These are phyloP conservation scores for Hordeum pubiflorum DNA, from an alignment of 202 grass and related monocot species.

Conservation along the genomic window DNA sequence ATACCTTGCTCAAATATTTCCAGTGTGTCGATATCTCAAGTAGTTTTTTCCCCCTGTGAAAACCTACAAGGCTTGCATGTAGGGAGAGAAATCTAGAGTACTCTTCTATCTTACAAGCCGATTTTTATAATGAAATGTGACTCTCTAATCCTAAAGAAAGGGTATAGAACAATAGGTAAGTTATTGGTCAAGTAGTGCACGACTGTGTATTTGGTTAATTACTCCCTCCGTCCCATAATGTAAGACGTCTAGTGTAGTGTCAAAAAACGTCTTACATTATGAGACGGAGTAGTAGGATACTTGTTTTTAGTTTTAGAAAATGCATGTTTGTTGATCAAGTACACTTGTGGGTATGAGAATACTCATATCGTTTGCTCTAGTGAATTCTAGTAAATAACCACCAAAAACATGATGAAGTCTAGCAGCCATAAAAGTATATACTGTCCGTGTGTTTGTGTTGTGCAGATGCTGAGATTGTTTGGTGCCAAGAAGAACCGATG, in stretches of 20 bases:
- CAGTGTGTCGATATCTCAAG: neutral
- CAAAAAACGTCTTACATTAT: too few species aligned
- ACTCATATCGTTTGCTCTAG: neutral
- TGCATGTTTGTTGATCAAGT: neutral
- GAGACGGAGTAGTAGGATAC: neutral
- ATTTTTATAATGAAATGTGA: neutral
- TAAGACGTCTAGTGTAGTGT: too few species aligned
- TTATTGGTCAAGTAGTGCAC: neutral
- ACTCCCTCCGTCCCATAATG: neutral
- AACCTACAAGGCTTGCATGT: neutral
- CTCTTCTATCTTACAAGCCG: neutral
- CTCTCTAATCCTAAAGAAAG: too few species aligned
- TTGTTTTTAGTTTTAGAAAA: neutral
- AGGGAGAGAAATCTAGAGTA: neutral
- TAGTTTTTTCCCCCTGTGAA: neutral
- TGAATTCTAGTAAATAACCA: neutral
- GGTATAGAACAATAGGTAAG: neutral
- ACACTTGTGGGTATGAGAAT: neutral
- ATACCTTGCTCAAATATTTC: neutral
- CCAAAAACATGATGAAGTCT: neutral
- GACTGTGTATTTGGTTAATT: neutral
- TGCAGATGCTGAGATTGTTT: slow-evolving; percentile 90
- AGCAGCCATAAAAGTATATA: neutral
- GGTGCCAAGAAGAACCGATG: slow-evolving; percentile 99
- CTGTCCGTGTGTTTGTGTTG: slow-evolving; percentile 16